phyloP scores from a whole-genome alignment of 331 rosid genomes.

The Spiraea crenata region DNA sequence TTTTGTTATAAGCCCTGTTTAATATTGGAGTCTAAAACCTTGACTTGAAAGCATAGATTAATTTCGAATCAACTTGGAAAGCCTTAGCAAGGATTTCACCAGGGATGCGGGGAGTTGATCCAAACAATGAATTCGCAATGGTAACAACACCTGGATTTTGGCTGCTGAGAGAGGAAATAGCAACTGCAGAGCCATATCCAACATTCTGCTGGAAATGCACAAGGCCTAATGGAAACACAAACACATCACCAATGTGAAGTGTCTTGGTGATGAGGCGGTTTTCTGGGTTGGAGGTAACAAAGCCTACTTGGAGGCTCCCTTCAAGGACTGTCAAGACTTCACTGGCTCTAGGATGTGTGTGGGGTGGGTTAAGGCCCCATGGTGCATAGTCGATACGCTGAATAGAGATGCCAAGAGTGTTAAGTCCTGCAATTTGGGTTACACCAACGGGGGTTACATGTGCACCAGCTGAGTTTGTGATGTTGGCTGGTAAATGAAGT shows the following conservation, averaged over 20 bases:
- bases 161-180: slow-evolving; percentile 25
- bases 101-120: slow-evolving; percentile 25
- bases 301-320: slow-evolving; percentile 26
- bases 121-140: slow-evolving; percentile 27
- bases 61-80: slow-evolving; percentile 24
- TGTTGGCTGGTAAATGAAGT: slow-evolving; percentile 24
- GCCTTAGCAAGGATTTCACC: slow-evolving; percentile 27
- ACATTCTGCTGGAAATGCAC: slow-evolving; percentile 27
- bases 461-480: slow-evolving; percentile 22
- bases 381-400: slow-evolving; percentile 29
- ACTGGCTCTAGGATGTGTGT: slow-evolving; percentile 23
- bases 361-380: slow-evolving; percentile 30
- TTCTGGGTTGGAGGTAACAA: slow-evolving; percentile 27
- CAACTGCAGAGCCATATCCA: slow-evolving; percentile 16
- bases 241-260: slow-evolving; percentile 30
- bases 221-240: slow-evolving; percentile 29
- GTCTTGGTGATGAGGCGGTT: slow-evolving; percentile 20
- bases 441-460: slow-evolving; percentile 14
- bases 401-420: slow-evolving; percentile 24
- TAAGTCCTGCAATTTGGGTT: slow-evolving; percentile 25
- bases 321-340: slow-evolving; percentile 26
- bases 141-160: slow-evolving; percentile 25
- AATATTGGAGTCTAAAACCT: slow-evolving; percentile 18
- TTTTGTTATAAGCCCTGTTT: background rate
- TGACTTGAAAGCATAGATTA: slow-evolving; percentile 7